These are phyloP conservation scores for Hygrophoropsis aurantiaca DNA, from an alignment of 768 basidiomycete species.

Conservation along the genomic window DNA sequence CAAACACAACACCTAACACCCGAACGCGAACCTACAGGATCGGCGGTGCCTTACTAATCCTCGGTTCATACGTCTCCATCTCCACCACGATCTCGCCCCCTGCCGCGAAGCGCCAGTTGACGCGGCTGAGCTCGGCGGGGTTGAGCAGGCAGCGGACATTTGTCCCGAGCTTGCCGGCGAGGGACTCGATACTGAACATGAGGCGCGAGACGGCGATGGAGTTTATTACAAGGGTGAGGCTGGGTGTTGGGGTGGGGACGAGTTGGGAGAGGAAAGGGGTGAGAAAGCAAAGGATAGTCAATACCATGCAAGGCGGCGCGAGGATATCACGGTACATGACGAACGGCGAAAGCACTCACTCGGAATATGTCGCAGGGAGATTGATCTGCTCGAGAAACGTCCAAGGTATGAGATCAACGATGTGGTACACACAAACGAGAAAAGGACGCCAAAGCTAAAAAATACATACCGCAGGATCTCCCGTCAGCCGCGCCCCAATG, in stretches of 20 bases:
- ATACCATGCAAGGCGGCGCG: no score
- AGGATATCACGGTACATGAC: neutral
- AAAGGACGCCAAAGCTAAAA: no score
- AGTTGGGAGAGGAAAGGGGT: no score
- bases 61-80: slow-evolving; percentile 9
- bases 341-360: neutral
- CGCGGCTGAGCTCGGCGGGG: slow-evolving; percentile 12
- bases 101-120: slow-evolving; percentile 3
- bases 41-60: no score
- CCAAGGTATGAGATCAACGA: no score
- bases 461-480: slow-evolving; percentile 2
- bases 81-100: slow-evolving; percentile 9
- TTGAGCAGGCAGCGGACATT: slow-evolving; percentile 10
- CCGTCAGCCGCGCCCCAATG: slow-evolving; percentile 3
- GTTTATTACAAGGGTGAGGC: slow-evolving; percentile 5
- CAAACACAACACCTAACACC: no score
- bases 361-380: slow-evolving; percentile 5
- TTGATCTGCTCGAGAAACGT: no score
- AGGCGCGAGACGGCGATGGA: slow-evolving; percentile 10
- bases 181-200: slow-evolving; percentile 11
- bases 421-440: no score
- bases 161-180: slow-evolving; percentile 9
- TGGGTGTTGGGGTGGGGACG: neutral
- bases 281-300: no score
- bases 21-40: no score